These are phyloP conservation scores for Sphagnum magellanicum DNA, from an alignment of 228 moss, liverwort and hornwort genomes.

Conservation along the genomic window DNA sequence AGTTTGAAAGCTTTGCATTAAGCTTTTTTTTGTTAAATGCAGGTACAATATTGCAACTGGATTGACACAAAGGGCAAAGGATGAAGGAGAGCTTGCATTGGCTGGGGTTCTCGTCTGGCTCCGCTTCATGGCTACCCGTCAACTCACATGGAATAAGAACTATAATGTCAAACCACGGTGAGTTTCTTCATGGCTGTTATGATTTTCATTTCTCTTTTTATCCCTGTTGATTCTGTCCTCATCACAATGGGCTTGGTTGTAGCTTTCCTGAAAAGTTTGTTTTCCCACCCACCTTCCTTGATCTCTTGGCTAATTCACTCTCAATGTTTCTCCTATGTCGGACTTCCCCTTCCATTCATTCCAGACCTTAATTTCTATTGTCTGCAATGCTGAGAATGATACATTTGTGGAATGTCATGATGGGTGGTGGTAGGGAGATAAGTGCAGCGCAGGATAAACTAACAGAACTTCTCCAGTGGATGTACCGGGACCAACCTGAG, in stretches of 20 bases:
- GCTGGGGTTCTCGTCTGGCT: conserved; percentile 93
- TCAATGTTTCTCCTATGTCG: too few relatives aligned
- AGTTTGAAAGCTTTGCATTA: too few relatives aligned
- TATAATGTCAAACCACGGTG: conserved; percentile 96
- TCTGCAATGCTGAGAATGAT: too few relatives aligned
- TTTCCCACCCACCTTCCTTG: too few relatives aligned
- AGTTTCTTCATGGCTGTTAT: background rate
- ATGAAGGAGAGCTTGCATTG: conserved; percentile 79
- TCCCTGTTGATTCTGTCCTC: background rate
- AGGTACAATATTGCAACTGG: conserved; percentile 85
- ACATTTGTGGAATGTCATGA: background rate
- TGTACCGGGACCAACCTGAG: conserved; percentile 70
- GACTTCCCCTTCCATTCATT: too few relatives aligned
- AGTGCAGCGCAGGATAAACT: conserved; percentile 96
- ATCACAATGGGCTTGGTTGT: too few relatives aligned
- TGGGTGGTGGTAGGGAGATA: conserved; percentile 36
- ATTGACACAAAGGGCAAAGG: conserved; percentile 62
- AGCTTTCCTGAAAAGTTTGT: too few relatives aligned
- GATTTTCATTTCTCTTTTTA: background rate
- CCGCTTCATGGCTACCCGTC: conserved; percentile 89
- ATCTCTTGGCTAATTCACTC: too few relatives aligned
- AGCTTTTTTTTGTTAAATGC: background rate
- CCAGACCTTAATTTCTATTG: too few relatives aligned
- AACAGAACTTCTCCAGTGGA: conserved; percentile 60
- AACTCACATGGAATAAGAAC: conserved; percentile 90